Evolutionary conservation across 768 basidiomycete genomes (phyloP).

Genomic region (Rubroboletus pulcherrimus): DNA sequence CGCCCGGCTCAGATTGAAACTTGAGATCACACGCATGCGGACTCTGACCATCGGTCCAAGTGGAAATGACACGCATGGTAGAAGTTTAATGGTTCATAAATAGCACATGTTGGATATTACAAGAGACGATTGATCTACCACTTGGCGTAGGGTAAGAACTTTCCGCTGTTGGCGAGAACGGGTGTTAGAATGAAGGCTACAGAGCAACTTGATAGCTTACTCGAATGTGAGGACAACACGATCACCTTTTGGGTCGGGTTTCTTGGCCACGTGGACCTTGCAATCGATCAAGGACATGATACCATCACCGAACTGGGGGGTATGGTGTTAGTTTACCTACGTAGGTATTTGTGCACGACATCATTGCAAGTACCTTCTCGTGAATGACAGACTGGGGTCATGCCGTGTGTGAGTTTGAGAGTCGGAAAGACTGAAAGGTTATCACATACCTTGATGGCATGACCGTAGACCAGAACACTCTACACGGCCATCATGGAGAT

Average conservation of each 20-base stretch:
- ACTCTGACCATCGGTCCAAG: constrained; percentile 1
- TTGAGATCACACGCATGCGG: neutral
- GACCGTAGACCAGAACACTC: constrained; percentile 74
- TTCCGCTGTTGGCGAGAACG: constrained; percentile 47
- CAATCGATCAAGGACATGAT: constrained; percentile 92
- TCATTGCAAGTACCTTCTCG: constrained; percentile 51
- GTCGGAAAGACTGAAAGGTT: neutral
- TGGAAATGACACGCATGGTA: constrained; percentile 1
- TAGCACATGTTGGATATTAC: neutral
- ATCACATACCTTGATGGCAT: constrained; percentile 66
- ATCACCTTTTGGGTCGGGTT: constrained; percentile 74
- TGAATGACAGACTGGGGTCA: constrained; percentile 60
- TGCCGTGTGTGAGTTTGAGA: neutral
- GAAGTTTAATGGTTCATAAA: neutral
- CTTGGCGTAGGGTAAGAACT: constrained; percentile 70
- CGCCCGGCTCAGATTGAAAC: constrained; percentile 16
- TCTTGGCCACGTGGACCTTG: constrained; percentile 61
- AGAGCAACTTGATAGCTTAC: constrained; percentile 39
- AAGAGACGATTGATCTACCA: constrained; percentile 42
- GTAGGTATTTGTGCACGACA: neutral
- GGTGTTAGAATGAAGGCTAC: neutral
- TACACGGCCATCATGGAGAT: constrained; percentile 22
- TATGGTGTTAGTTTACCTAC: neutral
- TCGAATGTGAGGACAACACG: constrained; percentile 78
- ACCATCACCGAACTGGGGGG: constrained; percentile 70